phyloP scores from a whole-genome alignment of 2,329 filamentous ascomycete species.

The Magnaporthales sp. region DNA sequence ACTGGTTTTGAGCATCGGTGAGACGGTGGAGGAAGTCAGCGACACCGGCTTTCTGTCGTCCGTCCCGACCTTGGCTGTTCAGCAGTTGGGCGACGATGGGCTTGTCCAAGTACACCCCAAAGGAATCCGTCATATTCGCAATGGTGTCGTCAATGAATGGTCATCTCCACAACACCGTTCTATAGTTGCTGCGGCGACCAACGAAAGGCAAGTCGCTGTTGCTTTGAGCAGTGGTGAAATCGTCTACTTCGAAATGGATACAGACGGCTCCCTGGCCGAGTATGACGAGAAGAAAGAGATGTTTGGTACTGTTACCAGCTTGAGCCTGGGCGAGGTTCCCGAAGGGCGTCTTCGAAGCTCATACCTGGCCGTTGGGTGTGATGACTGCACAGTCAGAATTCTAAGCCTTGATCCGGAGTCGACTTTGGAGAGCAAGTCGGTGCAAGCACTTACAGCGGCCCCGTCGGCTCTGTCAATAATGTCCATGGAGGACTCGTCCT shows the following conservation, averaged over 20 bases:
- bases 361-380: conserved; percentile 92
- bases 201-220: conserved; percentile 85
- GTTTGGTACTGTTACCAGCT: conserved; percentile 87
- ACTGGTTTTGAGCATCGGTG: conserved; percentile 86
- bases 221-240: conserved; percentile 94
- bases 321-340: conserved; percentile 90
- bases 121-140: conserved; percentile 82
- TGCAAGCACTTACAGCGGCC: conserved; percentile 85
- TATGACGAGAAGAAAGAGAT: conserved; percentile 94
- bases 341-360: conserved; percentile 83
- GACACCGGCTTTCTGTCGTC: conserved; percentile 88
- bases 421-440: conserved; percentile 85
- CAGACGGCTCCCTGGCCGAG: conserved; percentile 81
- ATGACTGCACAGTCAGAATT: conserved; percentile 92
- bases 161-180: conserved; percentile 85
- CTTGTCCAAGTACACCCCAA: conserved; percentile 94
- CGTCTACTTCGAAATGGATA: conserved; percentile 96
- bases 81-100: conserved; percentile 88
- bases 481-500: conserved; percentile 89
- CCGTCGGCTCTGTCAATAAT: conserved; percentile 87
- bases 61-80: conserved; percentile 83
- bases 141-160: conserved; percentile 83
- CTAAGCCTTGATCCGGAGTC: conserved; percentile 84
- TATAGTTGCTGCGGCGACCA: conserved; percentile 89
- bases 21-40: conserved; percentile 91